Percentiles rank a stretch among this genome's conserved stretches.
Evolutionary conservation across 371 early-diverging fungal genomes (phyloP).

Genomic region (Sporodiniella umbellata): DNA sequence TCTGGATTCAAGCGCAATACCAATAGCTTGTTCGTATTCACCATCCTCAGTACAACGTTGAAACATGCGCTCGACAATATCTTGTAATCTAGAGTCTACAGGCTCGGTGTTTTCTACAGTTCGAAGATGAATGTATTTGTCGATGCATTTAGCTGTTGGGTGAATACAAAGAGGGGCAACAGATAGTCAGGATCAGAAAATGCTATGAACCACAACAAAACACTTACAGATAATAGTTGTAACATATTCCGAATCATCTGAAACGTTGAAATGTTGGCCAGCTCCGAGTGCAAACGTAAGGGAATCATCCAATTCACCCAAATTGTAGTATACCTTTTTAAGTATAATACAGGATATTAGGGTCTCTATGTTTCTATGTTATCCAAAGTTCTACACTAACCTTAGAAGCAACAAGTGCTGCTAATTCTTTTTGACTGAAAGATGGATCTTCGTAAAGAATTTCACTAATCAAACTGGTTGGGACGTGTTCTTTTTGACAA

Average conservation of each 20-base stretch:
- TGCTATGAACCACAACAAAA: not conserved
- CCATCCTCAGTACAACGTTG: constrained; percentile 81
- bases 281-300: constrained; percentile 94
- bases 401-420: constrained; percentile 96
- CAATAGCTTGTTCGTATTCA: constrained; percentile 91
- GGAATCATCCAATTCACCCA: constrained; percentile 94
- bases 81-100: constrained; percentile 79
- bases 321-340: constrained; percentile 82
- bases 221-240: constrained; percentile 88
- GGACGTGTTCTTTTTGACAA: not conserved
- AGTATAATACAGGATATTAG: not conserved
- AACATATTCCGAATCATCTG: constrained; percentile 81
- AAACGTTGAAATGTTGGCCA: constrained; percentile 82
- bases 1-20: constrained; percentile 91
- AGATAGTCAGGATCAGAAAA: too few relatives aligned
- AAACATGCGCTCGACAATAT: constrained; percentile 93
- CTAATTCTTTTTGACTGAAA: constrained; percentile 83
- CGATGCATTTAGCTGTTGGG: constrained; percentile 78
- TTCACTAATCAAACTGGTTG: constrained; percentile 56
- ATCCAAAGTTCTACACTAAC: constrained; percentile 35
- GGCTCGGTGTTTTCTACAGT: constrained; percentile 39
- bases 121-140: constrained; percentile 86
- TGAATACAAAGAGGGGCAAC: not conserved
- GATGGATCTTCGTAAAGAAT: constrained; percentile 87
- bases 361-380: not conserved